These are phyloP conservation scores for Drosera capensis DNA, from an alignment of 148 eudicot genomes.

Conservation along the genomic window DNA sequence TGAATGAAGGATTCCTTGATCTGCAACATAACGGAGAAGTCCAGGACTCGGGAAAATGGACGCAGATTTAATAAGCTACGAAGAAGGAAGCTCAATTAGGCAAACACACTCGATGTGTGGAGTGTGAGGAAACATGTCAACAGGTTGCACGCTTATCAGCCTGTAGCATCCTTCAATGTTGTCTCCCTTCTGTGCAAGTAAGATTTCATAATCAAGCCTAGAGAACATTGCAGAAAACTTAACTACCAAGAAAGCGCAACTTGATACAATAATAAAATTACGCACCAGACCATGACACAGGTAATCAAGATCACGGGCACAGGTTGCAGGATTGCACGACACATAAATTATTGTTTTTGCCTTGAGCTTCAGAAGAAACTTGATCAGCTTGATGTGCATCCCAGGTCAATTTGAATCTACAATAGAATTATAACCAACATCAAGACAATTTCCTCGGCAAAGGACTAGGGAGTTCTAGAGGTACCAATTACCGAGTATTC, in stretches of 20 bases:
- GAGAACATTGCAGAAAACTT: not conserved
- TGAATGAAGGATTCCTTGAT: too few relatives aligned
- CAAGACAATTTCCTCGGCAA: not conserved
- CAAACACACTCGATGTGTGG: conserved; percentile 98
- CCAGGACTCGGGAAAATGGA: too few relatives aligned
- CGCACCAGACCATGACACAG: conserved; percentile 88
- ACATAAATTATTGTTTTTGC: conserved; percentile 69
- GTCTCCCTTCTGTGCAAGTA: conserved; percentile 67
- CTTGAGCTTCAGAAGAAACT: conserved; percentile 54
- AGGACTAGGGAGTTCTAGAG: not conserved
- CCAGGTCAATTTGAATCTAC: conserved; percentile 99
- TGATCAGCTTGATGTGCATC: conserved; percentile 91
- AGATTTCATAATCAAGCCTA: too few relatives aligned
- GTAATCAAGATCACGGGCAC: conserved; percentile 96
- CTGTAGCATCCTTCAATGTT: conserved; percentile 66
- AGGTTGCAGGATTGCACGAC: conserved; percentile 95
- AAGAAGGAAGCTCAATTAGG: conserved; percentile 47
- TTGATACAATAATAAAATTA: not conserved
- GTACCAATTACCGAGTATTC: too few relatives aligned
- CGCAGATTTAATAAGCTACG: too few relatives aligned
- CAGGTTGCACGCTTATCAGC: conserved; percentile 64
- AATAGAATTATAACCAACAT: too few relatives aligned
- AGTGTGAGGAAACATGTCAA: conserved; percentile 99
- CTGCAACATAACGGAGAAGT: too few relatives aligned
- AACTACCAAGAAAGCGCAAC: not conserved